Percentiles rank a stretch among this genome's conserved stretches.
These are phyloP conservation scores for Cladobotryum protrusum DNA, from an alignment of 2,329 filamentous ascomycete species.

Conservation along the genomic window DNA sequence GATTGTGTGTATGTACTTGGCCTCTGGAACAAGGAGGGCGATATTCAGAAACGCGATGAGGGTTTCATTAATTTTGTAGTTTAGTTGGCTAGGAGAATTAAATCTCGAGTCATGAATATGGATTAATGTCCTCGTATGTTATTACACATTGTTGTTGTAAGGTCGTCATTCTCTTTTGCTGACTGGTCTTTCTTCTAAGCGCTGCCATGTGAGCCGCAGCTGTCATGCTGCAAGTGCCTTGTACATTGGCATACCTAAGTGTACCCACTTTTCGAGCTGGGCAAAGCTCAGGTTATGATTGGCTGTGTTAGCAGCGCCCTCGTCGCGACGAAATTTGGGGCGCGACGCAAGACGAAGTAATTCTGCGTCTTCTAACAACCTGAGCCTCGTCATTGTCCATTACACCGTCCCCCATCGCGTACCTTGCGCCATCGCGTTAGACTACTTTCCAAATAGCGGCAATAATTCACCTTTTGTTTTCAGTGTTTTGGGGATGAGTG, in stretches of 20 bases:
- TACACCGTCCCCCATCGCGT: slow-evolving; percentile 5
- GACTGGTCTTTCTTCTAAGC: no score
- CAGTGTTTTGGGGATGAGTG: neutral
- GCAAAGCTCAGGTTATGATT: slow-evolving; percentile 17
- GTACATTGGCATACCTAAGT: no score
- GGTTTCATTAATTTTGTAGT: neutral
- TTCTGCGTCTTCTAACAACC: slow-evolving; percentile 7
- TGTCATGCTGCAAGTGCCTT: no score
- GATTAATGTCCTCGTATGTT: no score
- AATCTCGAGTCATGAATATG: neutral
- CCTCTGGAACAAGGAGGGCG: neutral
- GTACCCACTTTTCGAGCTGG: neutral
- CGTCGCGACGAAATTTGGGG: slow-evolving; percentile 34
- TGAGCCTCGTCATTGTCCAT: neutral
- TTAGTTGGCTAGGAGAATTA: neutral
- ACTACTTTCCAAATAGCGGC: neutral
- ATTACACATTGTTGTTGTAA: no score
- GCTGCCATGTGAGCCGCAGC: no score
- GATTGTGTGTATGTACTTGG: neutral
- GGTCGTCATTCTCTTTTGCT: no score
- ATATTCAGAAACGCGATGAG: neutral
- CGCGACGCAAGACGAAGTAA: slow-evolving; percentile 12
- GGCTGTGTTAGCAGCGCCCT: slow-evolving; percentile 22
- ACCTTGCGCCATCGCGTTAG: slow-evolving; percentile 1
- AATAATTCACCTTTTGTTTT: neutral